Evolutionary conservation across 208 protist genomes (phyloP).

Genomic region (Leishmania gerbilli): DNA sequence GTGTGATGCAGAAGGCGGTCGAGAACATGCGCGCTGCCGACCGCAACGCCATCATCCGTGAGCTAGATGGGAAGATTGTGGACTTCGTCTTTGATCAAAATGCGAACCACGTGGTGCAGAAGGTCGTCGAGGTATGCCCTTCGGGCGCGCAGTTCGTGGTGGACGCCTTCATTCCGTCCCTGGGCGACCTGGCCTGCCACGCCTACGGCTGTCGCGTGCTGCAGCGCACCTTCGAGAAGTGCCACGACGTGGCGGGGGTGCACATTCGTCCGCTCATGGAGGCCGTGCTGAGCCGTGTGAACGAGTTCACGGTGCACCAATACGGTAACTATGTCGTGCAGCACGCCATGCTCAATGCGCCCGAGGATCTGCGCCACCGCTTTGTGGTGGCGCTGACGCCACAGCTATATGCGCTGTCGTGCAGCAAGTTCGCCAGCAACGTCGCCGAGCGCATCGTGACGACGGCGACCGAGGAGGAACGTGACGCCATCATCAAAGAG

Average conservation of each 20-base stretch:
- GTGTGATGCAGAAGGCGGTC: slow-evolving; percentile 97
- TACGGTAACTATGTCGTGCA: slow-evolving; percentile 99
- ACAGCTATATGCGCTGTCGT: slow-evolving; percentile 80
- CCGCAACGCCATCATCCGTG: slow-evolving; percentile 59
- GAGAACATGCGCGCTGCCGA: slow-evolving; percentile 59
- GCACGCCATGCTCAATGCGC: slow-evolving; percentile 95
- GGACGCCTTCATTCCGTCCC: slow-evolving; percentile 90
- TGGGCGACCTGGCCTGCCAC: slow-evolving; percentile 92
- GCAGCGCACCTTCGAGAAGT: slow-evolving; percentile 94
- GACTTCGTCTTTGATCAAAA: slow-evolving; percentile 98
- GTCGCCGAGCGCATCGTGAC: slow-evolving; percentile 97
- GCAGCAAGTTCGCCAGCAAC: slow-evolving; percentile 99
- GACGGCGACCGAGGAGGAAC: slow-evolving; percentile 70
- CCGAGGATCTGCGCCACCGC: slow-evolving; percentile 64
- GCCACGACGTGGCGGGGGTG: slow-evolving; percentile 44
- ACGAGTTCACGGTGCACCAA: slow-evolving; percentile 93
- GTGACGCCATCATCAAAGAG: slow-evolving; percentile 78
- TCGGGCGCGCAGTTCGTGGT: slow-evolving; percentile 91
- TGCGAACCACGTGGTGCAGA: slow-evolving; percentile 99
- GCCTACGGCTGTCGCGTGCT: slow-evolving; percentile 99
- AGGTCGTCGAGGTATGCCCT: slow-evolving; percentile 96
- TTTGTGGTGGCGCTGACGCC: slow-evolving; percentile 77
- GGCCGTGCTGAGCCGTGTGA: slow-evolving; percentile 83
- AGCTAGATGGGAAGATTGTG: slow-evolving; percentile 91
- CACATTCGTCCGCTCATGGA: slow-evolving; percentile 85